Conservation (phyloP, 441 rosid species). For the Gossypium aridum region DNA sequence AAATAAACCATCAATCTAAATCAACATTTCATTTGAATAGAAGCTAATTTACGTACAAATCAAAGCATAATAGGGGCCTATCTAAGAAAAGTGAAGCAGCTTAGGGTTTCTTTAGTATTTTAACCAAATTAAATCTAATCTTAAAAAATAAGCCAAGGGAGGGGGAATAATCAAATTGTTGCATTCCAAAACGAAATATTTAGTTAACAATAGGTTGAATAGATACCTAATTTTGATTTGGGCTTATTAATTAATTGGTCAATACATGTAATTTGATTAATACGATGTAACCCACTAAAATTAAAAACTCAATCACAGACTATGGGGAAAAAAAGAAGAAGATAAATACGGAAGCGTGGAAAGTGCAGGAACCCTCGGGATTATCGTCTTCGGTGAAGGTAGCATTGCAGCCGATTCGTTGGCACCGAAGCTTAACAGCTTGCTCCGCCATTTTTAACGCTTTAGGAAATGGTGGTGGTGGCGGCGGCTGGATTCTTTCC, state of each 20-base stretch:
- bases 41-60: neutral
- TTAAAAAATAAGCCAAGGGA: neutral
- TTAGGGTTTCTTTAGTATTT: neutral
- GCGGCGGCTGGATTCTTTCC: neutral
- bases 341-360: constrained; percentile 50
- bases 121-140: neutral
- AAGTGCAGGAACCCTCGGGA: constrained; percentile 77
- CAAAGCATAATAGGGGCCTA: neutral
- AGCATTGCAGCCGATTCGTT: constrained; percentile 86
- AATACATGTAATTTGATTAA: neutral
- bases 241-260: neutral
- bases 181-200: neutral
- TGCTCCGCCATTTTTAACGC: constrained; percentile 23
- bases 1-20: neutral
- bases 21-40: neutral
- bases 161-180: neutral
- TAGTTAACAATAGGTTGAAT: neutral
- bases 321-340: neutral
- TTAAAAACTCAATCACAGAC: neutral
- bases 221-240: neutral
- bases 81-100: neutral
- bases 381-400: constrained; percentile 73
- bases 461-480: neutral
- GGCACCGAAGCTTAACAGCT: constrained; percentile 51
- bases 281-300: neutral